Evolutionary conservation across 2,329 filamentous ascomycete species (phyloP), one percentile per base, ranked within the genome.

Genomic region (Diplocarpon mali): DNA sequence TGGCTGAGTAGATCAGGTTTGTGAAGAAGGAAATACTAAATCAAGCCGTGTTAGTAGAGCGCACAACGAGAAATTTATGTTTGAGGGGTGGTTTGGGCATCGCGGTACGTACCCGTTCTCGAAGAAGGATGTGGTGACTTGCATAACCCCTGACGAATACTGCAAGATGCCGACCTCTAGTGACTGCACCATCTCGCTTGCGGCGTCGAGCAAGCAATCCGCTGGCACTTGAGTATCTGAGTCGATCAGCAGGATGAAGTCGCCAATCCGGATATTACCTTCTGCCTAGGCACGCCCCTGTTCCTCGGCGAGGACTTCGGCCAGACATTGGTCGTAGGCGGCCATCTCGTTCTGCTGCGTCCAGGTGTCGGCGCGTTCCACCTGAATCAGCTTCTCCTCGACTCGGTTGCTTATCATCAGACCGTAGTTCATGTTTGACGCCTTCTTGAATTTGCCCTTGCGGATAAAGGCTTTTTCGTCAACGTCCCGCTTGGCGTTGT

Each of bases 351-450:
- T 65, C 17, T 60, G 54, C 13, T 49, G 38, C 1, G 47, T 50
- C 37, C 55, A 54, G 3, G 44, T 48, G 2, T 47, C 42, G 2
- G 35, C 35, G 20, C 51, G 44, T 12, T 44, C 40, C 2, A 57
- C 32, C 10, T 36, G 28, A 2, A 50, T 40, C 9, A 85, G 64
- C 47, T 73, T 73, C 10, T 74, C 72, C 36, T 59, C 56, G 15
- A 59, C 50, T 36, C 46, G 46, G 40, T 55, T 57, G 27, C 48
- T 52, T 17, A 59, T 45, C 46, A 52, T 52, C 13, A 59, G 36
- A 2, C 72, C 79, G 56, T 78, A 85, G 61, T 85, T 85, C 80
- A 85, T 85, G 65, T 85, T 85, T 24, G 78, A 83, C 1, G 79
- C 78, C 63, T 83, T 83, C 66, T 83, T 83, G 67, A 83, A 83